Evolutionary conservation across 2,329 filamentous ascomycete species (phyloP), one percentile per base, ranked within the genome.

Genomic region (Ascocoryne sarcoides): DNA sequence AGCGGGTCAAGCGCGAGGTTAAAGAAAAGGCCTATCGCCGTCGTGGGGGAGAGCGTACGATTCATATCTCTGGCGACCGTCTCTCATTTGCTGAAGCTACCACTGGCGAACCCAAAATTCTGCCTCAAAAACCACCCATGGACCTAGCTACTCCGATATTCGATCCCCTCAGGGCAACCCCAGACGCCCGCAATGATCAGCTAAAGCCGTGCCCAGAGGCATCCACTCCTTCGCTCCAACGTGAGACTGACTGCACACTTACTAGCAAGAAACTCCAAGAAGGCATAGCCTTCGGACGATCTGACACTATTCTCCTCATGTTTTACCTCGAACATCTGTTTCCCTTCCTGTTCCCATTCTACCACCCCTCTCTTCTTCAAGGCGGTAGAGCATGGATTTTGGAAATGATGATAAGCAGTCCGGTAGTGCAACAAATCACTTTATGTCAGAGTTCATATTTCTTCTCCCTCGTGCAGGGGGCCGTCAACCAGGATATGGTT

Each of bases 341-440:
- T 45, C 76, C 77, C 2, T 74, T 78, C 48, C 60, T 80, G 1
- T 80, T 76, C 51, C 77, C 77, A 4, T 76, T 79, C 54, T 81
- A 80, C 57, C 66, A 65, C 1, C 76, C 76, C 1, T 63, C 65
- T 2, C 53, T 76, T 4, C 62, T 73, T 3, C 63, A 72, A 41
- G 70, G 73, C n/a, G 76, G 76, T 10, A 68, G 72, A 36, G 68
- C 71, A 18, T 82, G 76, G 77, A 64, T 81, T 29, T 59, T 81
- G 29, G 70, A 73, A 28, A 62, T 76, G 32, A 64, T 79, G 20
- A 67, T 71, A 45, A 69, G 66, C 49, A 77, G 75, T 60, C 71
- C 67, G 39, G 64, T 71, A 1, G 64, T 77, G 15, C 73, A 69
- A 55, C 70, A 76, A 51, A 68, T 69, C 2, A 68, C 67, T 23